Base-by-base conservation (phyloP, 257 asterid species). In the Cynanchum wilfordii region DNA sequence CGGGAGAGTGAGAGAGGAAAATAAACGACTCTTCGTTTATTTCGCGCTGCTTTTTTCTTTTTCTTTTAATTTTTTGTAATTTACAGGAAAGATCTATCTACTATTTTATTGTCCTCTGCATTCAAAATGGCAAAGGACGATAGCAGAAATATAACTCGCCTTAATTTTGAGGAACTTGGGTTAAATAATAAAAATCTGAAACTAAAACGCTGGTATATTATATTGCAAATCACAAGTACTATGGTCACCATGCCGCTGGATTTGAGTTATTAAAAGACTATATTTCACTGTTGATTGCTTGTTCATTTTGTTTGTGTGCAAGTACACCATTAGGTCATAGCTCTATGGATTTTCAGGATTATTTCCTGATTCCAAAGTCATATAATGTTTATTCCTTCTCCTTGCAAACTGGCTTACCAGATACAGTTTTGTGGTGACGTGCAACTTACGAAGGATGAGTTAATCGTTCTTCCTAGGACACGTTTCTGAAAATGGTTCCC, bases 341-440 rank as follows among this genome's bases (percentile, higher is more conserved):
- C 93, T 73, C 29, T 96, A 96, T 56, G 97, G 97, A 82, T 85
- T 86, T 83, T 92, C 97, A 10, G 96, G 97, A 38, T 7, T 88
- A 55, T 85, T 92, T 74, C 96, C 93, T 0, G 96, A 86, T 36
- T 89, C 97, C n/a, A n/a, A n/a, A 86, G 97, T 80, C n/a, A n/a
- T 60, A 0, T 47, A 58, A n/a, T 70, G 93, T 97, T 10, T 93
- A 85, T 74, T 0, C 0, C 1, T 47, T 82, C 25, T 86, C 92
- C 3, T 64, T 64, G 22, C 12, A 13, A 44, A 72, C 81, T 16
- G 77, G 90, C 68, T 75, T 76, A 58, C 40, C 78, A 2, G 50
- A 86, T 74, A 67, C 78, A 49, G 73, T 75, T 17, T 59, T 80
- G 19, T 87, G 92, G 97, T 93, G 92, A 90, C 71, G 89, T 93